Percentiles rank a stretch among this genome's conserved stretches.
Evolutionary conservation across 2,329 filamentous ascomycete species (phyloP).

Genomic region (Hypoxylon sp.): DNA sequence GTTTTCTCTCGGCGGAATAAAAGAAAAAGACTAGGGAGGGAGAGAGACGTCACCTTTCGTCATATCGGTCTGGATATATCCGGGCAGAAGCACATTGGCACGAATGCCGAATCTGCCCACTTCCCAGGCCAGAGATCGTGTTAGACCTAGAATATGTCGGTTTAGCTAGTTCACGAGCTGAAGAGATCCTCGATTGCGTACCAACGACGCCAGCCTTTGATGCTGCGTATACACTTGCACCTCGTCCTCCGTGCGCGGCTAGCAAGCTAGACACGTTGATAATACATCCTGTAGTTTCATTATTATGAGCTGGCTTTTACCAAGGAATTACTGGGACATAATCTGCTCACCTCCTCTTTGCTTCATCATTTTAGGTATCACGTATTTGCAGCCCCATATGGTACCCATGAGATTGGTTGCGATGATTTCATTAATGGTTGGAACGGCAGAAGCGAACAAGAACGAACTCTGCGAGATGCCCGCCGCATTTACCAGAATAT

Average conservation of each 20-base stretch:
- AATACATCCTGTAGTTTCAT: constrained; percentile 70
- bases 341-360: constrained; percentile 51
- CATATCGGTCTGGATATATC: constrained; percentile 88
- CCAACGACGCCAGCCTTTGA: constrained; percentile 86
- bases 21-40: constrained; percentile 29
- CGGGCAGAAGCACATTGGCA: constrained; percentile 85
- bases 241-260: constrained; percentile 76
- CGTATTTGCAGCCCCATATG: constrained; percentile 71
- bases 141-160: constrained; percentile 69
- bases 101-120: constrained; percentile 74
- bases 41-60: constrained; percentile 70
- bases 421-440: constrained; percentile 71
- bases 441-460: constrained; percentile 68
- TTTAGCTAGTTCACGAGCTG: constrained; percentile 31
- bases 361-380: constrained; percentile 65
- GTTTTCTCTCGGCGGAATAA: constrained; percentile 30
- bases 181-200: constrained; percentile 54
- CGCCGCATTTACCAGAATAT: constrained; percentile 84
- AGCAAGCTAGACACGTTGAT: constrained; percentile 87
- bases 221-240: constrained; percentile 81
- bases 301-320: not conserved
- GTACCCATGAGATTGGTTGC: constrained; percentile 79
- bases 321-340: not conserved
- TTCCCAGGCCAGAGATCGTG: constrained; percentile 76
- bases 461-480: constrained; percentile 78